A percentile compares a stretch with the other conserved stretches of the same genome.
These are phyloP conservation scores for Euphrasia arctica DNA, from an alignment of 305 asterid genomes.

Conservation along the genomic window DNA sequence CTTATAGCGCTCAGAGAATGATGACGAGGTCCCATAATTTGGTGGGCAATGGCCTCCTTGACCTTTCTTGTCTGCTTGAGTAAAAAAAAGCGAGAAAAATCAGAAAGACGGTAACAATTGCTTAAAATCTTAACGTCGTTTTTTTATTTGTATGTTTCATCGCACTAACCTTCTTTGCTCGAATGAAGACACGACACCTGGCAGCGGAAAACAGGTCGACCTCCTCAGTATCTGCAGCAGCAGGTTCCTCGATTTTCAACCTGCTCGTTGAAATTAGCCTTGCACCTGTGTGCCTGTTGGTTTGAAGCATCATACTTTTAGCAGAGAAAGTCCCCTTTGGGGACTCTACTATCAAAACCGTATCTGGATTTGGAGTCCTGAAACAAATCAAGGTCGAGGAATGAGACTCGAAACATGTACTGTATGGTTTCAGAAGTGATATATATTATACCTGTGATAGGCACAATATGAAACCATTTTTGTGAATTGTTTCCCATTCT, in stretches of 20 bases:
- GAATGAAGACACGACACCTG: conserved; percentile 61
- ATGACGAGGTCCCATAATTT: conserved; percentile 70
- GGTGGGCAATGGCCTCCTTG: conserved; percentile 65
- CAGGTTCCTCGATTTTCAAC: conserved; percentile 57
- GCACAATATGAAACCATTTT: conserved; percentile 98
- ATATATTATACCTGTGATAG: conserved; percentile 72
- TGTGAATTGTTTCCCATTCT: conserved; percentile 87
- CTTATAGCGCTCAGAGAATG: conserved; percentile 58
- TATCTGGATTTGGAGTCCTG: conserved; percentile 96
- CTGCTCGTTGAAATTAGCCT: conserved; percentile 69
- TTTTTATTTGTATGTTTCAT: background rate
- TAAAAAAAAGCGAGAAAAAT: background rate
- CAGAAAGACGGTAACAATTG: background rate
- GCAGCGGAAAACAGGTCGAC: conserved; percentile 83
- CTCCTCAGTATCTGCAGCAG: conserved; percentile 51
- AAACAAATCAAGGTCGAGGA: conserved; percentile 30
- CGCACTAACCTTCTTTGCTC: conserved; percentile 59
- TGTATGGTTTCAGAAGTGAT: background rate
- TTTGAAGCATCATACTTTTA: conserved; percentile 75
- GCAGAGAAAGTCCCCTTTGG: conserved; percentile 80
- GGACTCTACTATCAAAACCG: conserved; percentile 85
- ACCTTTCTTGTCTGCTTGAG: conserved; percentile 46
- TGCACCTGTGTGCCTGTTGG: conserved; percentile 62
- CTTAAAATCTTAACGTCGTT: background rate
- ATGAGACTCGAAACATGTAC: conserved; percentile 14